Evolutionary conservation across 495 filamentous ascomycete genomes (phyloP).

Genomic region (Collariella sp.): DNA sequence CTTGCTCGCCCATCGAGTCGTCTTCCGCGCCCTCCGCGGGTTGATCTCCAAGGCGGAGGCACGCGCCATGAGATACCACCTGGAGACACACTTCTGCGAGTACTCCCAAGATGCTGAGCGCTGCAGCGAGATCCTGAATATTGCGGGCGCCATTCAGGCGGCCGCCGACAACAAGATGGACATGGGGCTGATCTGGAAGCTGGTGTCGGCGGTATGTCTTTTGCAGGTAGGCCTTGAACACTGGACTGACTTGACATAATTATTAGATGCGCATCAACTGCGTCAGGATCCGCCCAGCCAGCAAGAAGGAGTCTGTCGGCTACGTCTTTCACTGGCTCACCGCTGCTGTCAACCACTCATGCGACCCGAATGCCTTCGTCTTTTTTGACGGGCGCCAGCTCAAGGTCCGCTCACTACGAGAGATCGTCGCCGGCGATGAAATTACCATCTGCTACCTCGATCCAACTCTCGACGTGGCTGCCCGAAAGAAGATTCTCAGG

Average conservation of each 20-base stretch:
- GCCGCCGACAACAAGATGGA: constrained; percentile 4
- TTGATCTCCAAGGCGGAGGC: constrained; percentile 5
- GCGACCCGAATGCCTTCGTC: constrained; percentile 57
- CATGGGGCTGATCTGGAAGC: constrained; percentile 15
- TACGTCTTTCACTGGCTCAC: constrained; percentile 51
- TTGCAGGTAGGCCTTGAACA: too few species aligned
- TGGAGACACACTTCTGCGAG: constrained; percentile 18
- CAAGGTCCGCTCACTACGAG: constrained; percentile 32
- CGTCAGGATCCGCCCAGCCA: constrained; percentile 6
- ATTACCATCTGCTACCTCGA: constrained; percentile 64
- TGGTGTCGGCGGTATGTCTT: constrained; percentile 14
- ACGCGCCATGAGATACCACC: not conserved
- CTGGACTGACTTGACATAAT: not conserved
- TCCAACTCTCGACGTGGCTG: constrained; percentile 38
- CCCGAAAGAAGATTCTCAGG: constrained; percentile 40
- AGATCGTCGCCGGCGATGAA: constrained; percentile 46
- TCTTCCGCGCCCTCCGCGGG: constrained; percentile 12
- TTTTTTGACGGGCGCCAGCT: constrained; percentile 48
- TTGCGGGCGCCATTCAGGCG: constrained; percentile 5
- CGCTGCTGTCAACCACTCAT: constrained; percentile 60
- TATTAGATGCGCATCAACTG: constrained; percentile 21
- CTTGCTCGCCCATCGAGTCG: constrained; percentile 12
- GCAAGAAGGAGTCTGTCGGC: constrained; percentile 49
- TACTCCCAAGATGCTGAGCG: constrained; percentile 4
- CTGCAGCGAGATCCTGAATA: constrained; percentile 8